These are phyloP conservation scores for Metarhizium humberi DNA, from an alignment of 2,329 filamentous ascomycete genomes.

Conservation along the genomic window DNA sequence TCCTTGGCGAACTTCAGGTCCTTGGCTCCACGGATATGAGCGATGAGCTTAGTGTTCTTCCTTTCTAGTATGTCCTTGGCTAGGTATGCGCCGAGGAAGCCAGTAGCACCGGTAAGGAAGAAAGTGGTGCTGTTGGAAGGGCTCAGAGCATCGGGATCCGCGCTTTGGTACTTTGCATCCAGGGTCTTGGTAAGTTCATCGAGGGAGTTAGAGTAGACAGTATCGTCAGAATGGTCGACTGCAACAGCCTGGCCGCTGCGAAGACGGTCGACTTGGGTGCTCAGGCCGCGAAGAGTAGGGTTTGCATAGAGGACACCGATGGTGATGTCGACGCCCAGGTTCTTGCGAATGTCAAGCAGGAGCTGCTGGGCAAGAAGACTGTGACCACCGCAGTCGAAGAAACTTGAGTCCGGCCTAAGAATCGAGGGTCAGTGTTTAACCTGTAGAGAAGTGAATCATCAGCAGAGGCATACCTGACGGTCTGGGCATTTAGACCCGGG, in stretches of 20 bases:
- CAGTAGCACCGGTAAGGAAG: conserved; percentile 74
- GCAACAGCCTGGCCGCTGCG: conserved; percentile 15
- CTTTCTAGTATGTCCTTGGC: conserved; percentile 62
- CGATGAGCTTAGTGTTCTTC: conserved; percentile 46
- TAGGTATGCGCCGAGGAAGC: conserved; percentile 74
- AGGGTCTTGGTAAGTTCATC: conserved; percentile 40
- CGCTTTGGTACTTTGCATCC: conserved; percentile 26
- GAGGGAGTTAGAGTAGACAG: conserved; percentile 44
- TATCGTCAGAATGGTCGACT: conserved; percentile 32
- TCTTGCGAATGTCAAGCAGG: conserved; percentile 47
- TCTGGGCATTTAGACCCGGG: conserved; percentile 55
- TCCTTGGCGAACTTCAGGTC: conserved; percentile 49
- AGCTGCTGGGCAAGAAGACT: conserved; percentile 59
- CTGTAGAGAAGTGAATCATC: too few relatives aligned
- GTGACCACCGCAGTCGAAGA: conserved; percentile 31
- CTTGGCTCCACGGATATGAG: conserved; percentile 61
- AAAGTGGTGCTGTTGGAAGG: conserved; percentile 40
- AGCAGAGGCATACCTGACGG: conserved; percentile 31
- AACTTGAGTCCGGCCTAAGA: conserved; percentile 17
- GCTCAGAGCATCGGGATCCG: conserved; percentile 24
- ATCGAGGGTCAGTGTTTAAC: too few relatives aligned
- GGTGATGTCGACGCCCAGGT: conserved; percentile 17
- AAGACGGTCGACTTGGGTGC: conserved; percentile 21
- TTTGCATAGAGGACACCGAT: conserved; percentile 22
- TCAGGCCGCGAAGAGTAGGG: conserved; percentile 19